Percentiles rank a stretch among this genome's conserved stretches.
Evolutionary conservation across 805 yeast genomes (phyloP).

Genomic region (Brettanomyces anomalus): DNA sequence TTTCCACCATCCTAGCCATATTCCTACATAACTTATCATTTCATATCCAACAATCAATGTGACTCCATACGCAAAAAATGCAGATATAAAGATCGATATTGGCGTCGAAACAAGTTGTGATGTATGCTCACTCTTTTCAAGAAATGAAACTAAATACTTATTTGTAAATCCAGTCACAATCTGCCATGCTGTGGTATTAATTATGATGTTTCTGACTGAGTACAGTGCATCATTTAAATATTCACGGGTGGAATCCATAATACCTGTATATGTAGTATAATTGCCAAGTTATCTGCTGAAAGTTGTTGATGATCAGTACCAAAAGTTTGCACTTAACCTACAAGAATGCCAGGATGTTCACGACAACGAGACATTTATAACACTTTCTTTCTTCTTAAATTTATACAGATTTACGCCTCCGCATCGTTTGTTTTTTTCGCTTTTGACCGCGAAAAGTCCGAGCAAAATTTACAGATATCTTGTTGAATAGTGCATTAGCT

Average conservation of each 20-base stretch:
- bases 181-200: background rate
- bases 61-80: constrained; percentile 17
- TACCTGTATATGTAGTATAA: no score
- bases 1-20: constrained; percentile 18
- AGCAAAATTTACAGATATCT: background rate
- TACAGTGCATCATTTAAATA: background rate
- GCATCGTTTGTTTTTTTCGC: background rate
- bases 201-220: background rate
- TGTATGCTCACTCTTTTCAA: constrained; percentile 14
- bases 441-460: background rate
- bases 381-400: no score
- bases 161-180: constrained; percentile 4
- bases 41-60: constrained; percentile 18
- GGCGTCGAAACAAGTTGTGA: constrained; percentile 14
- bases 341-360: no score
- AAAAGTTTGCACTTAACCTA: no score
- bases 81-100: constrained; percentile 18
- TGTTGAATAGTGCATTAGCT: no score
- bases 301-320: no score
- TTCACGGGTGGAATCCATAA: background rate
- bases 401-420: no score
- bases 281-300: no score
- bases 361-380: no score
- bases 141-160: constrained; percentile 8
- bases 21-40: constrained; percentile 14